Base-by-base conservation (phyloP, 2,329 filamentous ascomycete genomes). In the Pseudogymnoascus sp. region DNA sequence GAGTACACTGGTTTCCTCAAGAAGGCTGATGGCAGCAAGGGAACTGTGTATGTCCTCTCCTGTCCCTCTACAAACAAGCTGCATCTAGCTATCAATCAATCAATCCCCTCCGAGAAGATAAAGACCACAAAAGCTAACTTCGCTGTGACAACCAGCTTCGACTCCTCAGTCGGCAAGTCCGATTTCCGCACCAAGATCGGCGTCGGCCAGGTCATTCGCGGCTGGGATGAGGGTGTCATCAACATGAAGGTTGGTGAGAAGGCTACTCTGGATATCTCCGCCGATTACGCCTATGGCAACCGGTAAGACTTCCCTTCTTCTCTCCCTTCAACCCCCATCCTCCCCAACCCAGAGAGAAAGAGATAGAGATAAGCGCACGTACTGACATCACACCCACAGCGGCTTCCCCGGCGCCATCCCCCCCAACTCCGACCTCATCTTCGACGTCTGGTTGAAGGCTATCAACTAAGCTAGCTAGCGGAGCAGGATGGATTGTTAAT, bases 161-260 rank as follows among this genome's bases (percentile, higher is more conserved):
- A 97, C 79, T 89, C 87, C 65, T 96, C 93, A 16, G 82, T 88
- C 67, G 87, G 86, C 66, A 86, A 90, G 63, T 88, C 87, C 60
- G 85, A 91, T 9, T 93, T 97, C 73, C 79, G 85, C 66, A 89
- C 86, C 67, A 74, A 77, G 64, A 97, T 99, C 75, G 95, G 95
- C 62, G 81, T 89, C 68, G 91, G 91, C 62, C 82, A 84, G 72
- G 89, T 97, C 72, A 97, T 99, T 79, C 85, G 84, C 80, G 90
- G 86, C 69, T 96, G 85, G 91, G 92, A 91, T 72, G 87, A 96
- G 78, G 93, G 89, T 68, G 92, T 97, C 62, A 78, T 80, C 60
- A 80, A 85, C 73, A 97, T 99, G 93, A 88, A 88, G 74, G 80
- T 96, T 64, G 93, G 93, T 75, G 93, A 97, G 84, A 93, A 90